Base-by-base conservation (phyloP, 148 eudicot species). In the Dianthus caryophyllus region DNA sequence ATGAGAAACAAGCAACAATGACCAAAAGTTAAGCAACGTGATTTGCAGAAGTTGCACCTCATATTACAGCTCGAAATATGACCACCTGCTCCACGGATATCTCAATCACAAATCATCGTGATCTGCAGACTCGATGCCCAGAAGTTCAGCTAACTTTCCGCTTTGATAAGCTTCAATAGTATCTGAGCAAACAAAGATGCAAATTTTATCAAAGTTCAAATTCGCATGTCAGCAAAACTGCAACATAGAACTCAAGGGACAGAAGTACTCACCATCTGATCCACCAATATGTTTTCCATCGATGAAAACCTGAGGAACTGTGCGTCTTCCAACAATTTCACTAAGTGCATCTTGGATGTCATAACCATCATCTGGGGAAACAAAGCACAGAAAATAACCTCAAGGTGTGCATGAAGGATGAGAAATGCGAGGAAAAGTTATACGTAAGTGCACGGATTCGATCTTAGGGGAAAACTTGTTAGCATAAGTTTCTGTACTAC, bases 211-310 rank as follows among this genome's bases (percentile, higher is more conserved):
- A 3, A 33, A 33, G 7, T 33, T 33, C 7, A 33, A 33, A 2
- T 3, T 33, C 38, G 7, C 38, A 59, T 67, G 17, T 30, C 13
- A 16, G 46, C 55, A 17, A 61, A 25, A 17, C 36, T 10, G 24
- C 39, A 12, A 5, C 9, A 44, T 11, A 20, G 22, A 36, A 20
- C 18, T 36, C 44, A 22, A 8, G 47, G 17, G 21, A 49, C 57
- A 7, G 7, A 43, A 53, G 41, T 66, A 74, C 58, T 77, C 83
- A 90, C 99, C 99, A 86, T 94, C 99, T 66, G 98, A 86, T 69
- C 98, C 98, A 55, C 98, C 98, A 27, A 94, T 69, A 83, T 94
- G 98, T 67, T 94, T 89, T 43, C 98, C 98, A 33, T 88, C 81
- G 24, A 94, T 84, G 78, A 94, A 94, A 68, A 94, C 97, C 74